A percentile compares a stretch with the other conserved stretches of the same genome.
These are phyloP conservation scores for Colletotrichum trifolii DNA, from an alignment of 2,329 filamentous ascomycete species.

Conservation along the genomic window DNA sequence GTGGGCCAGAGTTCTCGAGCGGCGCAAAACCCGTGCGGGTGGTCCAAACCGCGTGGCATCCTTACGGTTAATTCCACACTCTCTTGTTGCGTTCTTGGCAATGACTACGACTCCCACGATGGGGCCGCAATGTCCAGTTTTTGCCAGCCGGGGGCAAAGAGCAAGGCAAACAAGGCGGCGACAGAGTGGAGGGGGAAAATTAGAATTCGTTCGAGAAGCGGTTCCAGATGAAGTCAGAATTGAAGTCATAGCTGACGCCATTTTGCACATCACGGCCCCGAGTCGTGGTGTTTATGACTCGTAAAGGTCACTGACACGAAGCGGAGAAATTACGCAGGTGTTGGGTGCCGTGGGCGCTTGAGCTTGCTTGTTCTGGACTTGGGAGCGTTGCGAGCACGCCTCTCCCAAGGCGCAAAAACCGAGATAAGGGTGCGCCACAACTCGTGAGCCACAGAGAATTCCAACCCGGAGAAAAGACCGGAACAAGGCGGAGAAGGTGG, in stretches of 20 bases:
- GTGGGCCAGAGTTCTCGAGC: constrained; percentile 19
- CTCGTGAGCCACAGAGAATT: constrained; percentile 5
- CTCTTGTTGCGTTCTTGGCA: too few relatives aligned
- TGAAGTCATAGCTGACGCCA: constrained; percentile 32
- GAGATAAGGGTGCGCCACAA: constrained; percentile 9
- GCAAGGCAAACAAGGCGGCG: background rate
- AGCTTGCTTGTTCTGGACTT: constrained; percentile 9
- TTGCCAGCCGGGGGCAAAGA: constrained; percentile 9
- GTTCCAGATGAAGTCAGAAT: constrained; percentile 17
- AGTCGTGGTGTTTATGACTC: constrained; percentile 23
- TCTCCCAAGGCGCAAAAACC: constrained; percentile 14
- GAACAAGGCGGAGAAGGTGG: background rate
- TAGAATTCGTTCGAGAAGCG: background rate
- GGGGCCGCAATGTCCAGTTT: background rate
- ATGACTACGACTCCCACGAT: too few relatives aligned
- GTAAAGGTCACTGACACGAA: constrained; percentile 7
- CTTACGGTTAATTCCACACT: too few relatives aligned
- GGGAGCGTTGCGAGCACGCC: constrained; percentile 3
- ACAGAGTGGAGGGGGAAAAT: constrained; percentile 1
- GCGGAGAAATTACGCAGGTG: constrained; percentile 2
- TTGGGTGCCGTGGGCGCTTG: constrained; percentile 10
- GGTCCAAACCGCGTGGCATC: constrained; percentile 12
- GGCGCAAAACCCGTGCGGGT: constrained; percentile 21
- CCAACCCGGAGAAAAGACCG: constrained; percentile 5
- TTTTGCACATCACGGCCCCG: background rate